phyloP scores from a whole-genome alignment of 148 eudicot genomes.

The Polygonum maritimum region DNA sequence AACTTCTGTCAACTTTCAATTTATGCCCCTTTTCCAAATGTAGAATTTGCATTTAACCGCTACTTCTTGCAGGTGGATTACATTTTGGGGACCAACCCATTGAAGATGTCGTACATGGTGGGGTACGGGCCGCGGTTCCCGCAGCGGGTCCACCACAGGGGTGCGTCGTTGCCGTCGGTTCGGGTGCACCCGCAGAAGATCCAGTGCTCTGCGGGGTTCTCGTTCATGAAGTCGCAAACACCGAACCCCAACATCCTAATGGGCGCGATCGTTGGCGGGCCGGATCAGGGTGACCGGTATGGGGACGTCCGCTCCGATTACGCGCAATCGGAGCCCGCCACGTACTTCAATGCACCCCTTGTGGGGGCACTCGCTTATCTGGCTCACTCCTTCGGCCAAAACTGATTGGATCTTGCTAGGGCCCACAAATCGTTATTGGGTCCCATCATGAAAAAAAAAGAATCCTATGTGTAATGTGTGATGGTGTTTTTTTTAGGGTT shows the following conservation, averaged over 20 bases:
- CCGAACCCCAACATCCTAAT: conserved; percentile 21
- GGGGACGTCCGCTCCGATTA: conserved; percentile 23
- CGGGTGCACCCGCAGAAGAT: neutral
- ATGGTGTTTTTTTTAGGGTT: neutral
- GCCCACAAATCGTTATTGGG: neutral
- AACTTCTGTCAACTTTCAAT: neutral
- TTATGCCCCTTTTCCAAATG: neutral
- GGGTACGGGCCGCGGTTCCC: conserved; percentile 53
- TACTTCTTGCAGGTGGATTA: conserved; percentile 41
- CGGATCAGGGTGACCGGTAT: conserved; percentile 17
- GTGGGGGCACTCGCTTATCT: conserved; percentile 23
- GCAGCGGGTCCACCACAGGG: conserved; percentile 55
- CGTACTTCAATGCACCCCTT: conserved; percentile 26
- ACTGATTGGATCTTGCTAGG: neutral
- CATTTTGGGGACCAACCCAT: conserved; percentile 60
- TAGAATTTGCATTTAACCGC: neutral
- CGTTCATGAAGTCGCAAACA: neutral
- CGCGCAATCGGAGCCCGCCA: conserved; percentile 28
- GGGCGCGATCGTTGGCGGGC: conserved; percentile 36
- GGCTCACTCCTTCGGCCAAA: conserved; percentile 8
- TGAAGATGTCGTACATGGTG: conserved; percentile 57
- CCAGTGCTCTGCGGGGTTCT: conserved; percentile 2
- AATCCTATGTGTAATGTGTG: neutral
- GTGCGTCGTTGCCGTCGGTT: conserved; percentile 51
- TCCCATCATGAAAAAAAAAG: too few species aligned